phyloP scores from a whole-genome alignment of 176 grass and related monocot genomes.

The Oryza punctata region DNA sequence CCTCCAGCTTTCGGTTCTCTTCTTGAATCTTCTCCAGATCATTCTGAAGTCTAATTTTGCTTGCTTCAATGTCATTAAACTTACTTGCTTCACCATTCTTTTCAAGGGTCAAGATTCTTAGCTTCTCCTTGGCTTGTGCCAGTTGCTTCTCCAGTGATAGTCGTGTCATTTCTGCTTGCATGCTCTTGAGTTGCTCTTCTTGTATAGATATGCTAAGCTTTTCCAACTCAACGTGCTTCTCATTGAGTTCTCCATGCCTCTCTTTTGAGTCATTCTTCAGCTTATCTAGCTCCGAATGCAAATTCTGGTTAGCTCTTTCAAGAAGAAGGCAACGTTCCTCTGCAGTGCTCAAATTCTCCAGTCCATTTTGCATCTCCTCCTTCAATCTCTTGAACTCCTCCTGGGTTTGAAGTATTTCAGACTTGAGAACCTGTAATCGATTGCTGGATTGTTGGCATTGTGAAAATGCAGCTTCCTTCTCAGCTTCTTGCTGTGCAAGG shows the following conservation, averaged over 20 bases:
- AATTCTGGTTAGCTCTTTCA: slow-evolving; percentile 65
- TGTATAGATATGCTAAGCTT: slow-evolving; percentile 73
- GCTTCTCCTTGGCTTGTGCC: slow-evolving; percentile 65
- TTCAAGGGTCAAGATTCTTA: slow-evolving; percentile 62
- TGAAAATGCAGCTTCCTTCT: slow-evolving; percentile 64
- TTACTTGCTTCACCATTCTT: slow-evolving; percentile 62
- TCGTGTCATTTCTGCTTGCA: slow-evolving; percentile 75
- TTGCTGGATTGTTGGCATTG: slow-evolving; percentile 67
- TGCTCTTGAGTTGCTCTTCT: slow-evolving; percentile 71
- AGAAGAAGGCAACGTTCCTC: slow-evolving; percentile 62
- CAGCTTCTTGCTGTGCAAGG: slow-evolving; percentile 59
- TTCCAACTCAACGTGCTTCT: slow-evolving; percentile 73
- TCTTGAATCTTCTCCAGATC: slow-evolving; percentile 60
- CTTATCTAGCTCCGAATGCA: slow-evolving; percentile 67
- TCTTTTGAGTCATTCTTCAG: slow-evolving; percentile 61
- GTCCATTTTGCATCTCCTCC: slow-evolving; percentile 66
- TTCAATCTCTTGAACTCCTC: slow-evolving; percentile 82
- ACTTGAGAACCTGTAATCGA: slow-evolving; percentile 60
- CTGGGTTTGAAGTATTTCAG: slow-evolving; percentile 75
- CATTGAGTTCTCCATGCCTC: slow-evolving; percentile 57
- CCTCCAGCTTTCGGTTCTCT: slow-evolving; percentile 70
- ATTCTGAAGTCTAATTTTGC: slow-evolving; percentile 54
- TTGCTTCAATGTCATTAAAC: slow-evolving; percentile 55
- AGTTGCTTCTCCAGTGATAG: slow-evolving; percentile 73
- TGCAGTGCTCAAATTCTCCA: slow-evolving; percentile 52